These are phyloP conservation scores for Yamadazyma triangularis DNA, from an alignment of 1,139 yeast genomes.

Conservation along the genomic window DNA sequence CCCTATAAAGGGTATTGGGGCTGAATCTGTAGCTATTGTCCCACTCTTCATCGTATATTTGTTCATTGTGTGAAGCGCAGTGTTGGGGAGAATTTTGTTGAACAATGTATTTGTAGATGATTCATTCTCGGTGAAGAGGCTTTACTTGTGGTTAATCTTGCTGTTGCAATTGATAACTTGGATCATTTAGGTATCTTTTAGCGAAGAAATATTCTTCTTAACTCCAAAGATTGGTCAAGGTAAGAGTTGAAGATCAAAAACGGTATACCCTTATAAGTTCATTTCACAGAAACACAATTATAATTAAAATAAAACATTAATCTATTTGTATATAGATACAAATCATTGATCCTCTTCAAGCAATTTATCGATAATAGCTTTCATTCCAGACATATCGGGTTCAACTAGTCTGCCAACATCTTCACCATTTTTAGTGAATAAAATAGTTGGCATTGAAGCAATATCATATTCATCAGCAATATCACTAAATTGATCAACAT, in stretches of 20 bases:
- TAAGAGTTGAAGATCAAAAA: constrained; percentile 5
- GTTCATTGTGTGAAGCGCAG: no score
- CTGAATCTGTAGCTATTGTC: neutral
- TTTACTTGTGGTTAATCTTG: no score
- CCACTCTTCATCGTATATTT: neutral
- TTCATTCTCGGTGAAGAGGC: no score
- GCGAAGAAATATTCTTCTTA: neutral
- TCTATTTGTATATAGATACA: no score
- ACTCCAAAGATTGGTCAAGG: constrained; percentile 9
- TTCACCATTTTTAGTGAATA: constrained; percentile 74
- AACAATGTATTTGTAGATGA: no score
- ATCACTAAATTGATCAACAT: constrained; percentile 54
- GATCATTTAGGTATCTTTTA: constrained; percentile 10
- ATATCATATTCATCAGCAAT: constrained; percentile 75
- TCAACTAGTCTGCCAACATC: constrained; percentile 66
- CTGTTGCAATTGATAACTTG: constrained; percentile 12
- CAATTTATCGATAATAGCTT: no score
- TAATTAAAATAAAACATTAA: no score
- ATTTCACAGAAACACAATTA: no score
- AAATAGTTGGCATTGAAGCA: constrained; percentile 85
- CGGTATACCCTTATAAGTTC: no score
- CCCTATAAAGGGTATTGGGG: neutral
- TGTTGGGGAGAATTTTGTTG: no score
- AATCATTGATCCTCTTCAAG: no score
- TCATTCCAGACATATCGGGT: no score